Base-by-base conservation (phyloP, 768 basidiomycete species). In the Goffeauzyma gilvescens region DNA sequence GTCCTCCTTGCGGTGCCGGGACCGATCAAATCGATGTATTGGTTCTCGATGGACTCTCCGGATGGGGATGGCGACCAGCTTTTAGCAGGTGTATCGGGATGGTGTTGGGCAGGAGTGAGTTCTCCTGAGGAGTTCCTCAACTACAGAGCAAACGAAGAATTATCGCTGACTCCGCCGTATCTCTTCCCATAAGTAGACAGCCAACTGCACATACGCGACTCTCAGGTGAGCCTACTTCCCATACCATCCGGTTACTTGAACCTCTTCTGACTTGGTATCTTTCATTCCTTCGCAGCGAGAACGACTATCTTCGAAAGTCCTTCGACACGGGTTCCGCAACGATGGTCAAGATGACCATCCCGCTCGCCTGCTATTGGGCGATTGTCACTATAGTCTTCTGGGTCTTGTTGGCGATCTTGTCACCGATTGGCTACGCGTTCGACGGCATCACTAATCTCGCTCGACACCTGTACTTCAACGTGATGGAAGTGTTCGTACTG, bases 1-100 rank as follows among this genome's bases (percentile, higher is more conserved):
- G 58, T 63, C 5, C 46, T 63, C 5, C 45, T 63, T 1, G 55
- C 56, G 7, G 62, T 63, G 2, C 62, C 62, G 3, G 62, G 62
- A 23, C 62, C 62, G 17, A 57, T 59, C 43, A 59, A 59, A 40
- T 49, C 55, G 2, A 25, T 63, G 33, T 59, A 55, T 39, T 63
- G 62, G 62, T 63, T 63, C 50, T 28, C 34, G 13, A 49, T 63
- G 25, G 46, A 48, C 12, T 52, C 42, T 4, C 42, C 51, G 4
- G 44, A 45, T 1, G 41, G 39, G 2, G 46, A 38, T 2, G 43
- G 41, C 13, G 49, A 46, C 0, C 24, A 35, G 4, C 23, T 63
- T 18, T 54, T 15, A 6, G 52, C 57, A 3, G 62, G 62, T 38
- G 56, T 61, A 1, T 26, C 51, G 2, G 62, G 62, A 7, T 63